Percentiles rank a stretch among this genome's conserved stretches.
phyloP scores from a whole-genome alignment of 2,329 filamentous ascomycete species.

The Fusarium sororula region DNA sequence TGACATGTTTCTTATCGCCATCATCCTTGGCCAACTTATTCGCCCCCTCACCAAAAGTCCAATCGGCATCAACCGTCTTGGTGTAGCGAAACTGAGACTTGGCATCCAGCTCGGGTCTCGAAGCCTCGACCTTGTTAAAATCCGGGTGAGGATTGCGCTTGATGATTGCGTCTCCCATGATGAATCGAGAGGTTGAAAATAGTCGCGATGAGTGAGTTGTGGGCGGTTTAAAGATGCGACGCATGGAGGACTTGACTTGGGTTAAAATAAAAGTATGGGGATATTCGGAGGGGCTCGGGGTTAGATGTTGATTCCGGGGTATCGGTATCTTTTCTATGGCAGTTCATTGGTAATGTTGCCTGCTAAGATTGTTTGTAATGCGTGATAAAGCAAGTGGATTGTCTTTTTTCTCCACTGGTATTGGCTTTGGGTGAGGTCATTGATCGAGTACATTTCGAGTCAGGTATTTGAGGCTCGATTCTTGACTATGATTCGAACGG shows the following conservation, averaged over 20 bases:
- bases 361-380: constrained; percentile 25
- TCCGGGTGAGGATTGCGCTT: constrained; percentile 71
- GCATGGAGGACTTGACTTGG: neutral
- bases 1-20: constrained; percentile 65
- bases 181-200: constrained; percentile 22
- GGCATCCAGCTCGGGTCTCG: constrained; percentile 68
- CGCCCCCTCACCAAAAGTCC: constrained; percentile 72
- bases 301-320: constrained; percentile 1
- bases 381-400: constrained; percentile 32
- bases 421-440: constrained; percentile 12
- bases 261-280: constrained; percentile 8
- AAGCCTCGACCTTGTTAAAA: constrained; percentile 76
- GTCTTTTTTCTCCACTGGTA: constrained; percentile 18
- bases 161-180: constrained; percentile 47
- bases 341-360: neutral
- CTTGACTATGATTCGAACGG: neutral
- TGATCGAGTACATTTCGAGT: neutral
- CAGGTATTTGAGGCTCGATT: neutral
- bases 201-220: neutral
- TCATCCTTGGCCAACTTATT: constrained; percentile 57
- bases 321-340: neutral
- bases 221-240: constrained; percentile 7
- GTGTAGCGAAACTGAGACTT: constrained; percentile 62
- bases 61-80: constrained; percentile 70
- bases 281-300: neutral